A percentile compares a stretch with the other conserved stretches of the same genome.
phyloP scores from a whole-genome alignment of 1,284 basidiomycete species.

The Malassezia furfur region DNA sequence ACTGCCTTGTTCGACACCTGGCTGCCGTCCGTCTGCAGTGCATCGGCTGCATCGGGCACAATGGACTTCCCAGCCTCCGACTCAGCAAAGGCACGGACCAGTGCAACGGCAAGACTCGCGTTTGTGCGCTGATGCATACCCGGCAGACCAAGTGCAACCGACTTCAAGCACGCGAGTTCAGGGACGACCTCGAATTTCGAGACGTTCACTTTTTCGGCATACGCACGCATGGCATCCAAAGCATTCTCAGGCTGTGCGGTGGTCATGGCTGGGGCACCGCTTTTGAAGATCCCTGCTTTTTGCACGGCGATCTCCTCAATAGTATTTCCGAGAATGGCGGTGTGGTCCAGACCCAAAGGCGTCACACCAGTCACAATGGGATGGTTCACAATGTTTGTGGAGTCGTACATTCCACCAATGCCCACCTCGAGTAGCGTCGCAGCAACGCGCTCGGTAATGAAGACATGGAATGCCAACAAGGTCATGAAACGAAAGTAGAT shows the following conservation, averaged over 20 bases:
- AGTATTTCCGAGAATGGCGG: conserved; percentile 79
- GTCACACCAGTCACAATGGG: conserved; percentile 84
- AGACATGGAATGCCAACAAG: conserved; percentile 81
- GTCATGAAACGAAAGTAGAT: conserved; percentile 92
- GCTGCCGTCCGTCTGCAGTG: conserved; percentile 20
- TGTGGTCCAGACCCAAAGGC: conserved; percentile 85
- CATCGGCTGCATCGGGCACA: conserved; percentile 18
- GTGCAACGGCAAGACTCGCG: conserved; percentile 72
- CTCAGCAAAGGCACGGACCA: conserved; percentile 63
- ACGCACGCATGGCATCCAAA: conserved; percentile 55
- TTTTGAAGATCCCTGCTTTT: conserved; percentile 94
- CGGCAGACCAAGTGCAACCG: conserved; percentile 59
- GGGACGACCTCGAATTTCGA: conserved; percentile 11
- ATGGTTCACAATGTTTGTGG: conserved; percentile 86
- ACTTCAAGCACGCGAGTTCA: conserved; percentile 56
- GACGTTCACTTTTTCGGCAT: conserved; percentile 50
- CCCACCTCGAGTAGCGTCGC: conserved; percentile 94
- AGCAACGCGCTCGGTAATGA: conserved; percentile 67
- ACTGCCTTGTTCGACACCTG: conserved; percentile 28
- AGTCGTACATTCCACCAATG: conserved; percentile 86
- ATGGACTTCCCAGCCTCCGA: conserved; percentile 41
- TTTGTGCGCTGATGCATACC: conserved; percentile 86
- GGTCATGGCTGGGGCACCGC: conserved; percentile 72
- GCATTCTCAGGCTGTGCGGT: conserved; percentile 69
- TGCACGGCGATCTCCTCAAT: conserved; percentile 83